Evolutionary conservation across 306 rosid species (phyloP).

Genomic region (Dryas alaskensis): DNA sequence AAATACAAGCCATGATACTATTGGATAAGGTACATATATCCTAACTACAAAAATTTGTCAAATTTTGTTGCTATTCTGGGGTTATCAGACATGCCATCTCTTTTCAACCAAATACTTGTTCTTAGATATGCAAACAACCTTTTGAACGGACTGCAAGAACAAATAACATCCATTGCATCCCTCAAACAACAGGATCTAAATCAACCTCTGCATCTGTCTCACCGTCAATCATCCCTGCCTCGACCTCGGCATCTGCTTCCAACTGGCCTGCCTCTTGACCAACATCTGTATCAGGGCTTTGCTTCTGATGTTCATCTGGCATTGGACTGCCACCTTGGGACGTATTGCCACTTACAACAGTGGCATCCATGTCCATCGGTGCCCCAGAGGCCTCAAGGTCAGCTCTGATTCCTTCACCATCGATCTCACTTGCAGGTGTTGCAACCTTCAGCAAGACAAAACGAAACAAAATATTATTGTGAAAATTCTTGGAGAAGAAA

Average conservation of each 20-base stretch:
- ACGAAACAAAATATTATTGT: neutral
- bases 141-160: neutral
- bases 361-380: conserved; percentile 61
- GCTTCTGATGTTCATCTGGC: conserved; percentile 75
- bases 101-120: neutral
- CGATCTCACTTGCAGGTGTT: conserved; percentile 62
- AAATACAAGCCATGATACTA: neutral
- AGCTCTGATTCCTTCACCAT: conserved; percentile 61
- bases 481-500: neutral
- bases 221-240: conserved; percentile 78
- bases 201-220: conserved; percentile 76
- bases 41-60: neutral
- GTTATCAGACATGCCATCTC: neutral
- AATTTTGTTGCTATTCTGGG: neutral
- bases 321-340: conserved; percentile 62
- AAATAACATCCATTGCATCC: neutral
- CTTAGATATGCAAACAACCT: neutral
- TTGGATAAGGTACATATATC: neutral
- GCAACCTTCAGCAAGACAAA: conserved; percentile 39
- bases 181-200: conserved; percentile 58
- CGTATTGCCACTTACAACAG: conserved; percentile 34
- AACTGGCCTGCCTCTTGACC: conserved; percentile 83
- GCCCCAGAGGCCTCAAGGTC: conserved; percentile 46
- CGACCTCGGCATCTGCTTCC: conserved; percentile 82
- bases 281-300: conserved; percentile 67